Percentiles rank a stretch among this genome's conserved stretches.
Conservation (phyloP, 371 early-diverging fungal species). For the Mortierella sp. region DNA sequence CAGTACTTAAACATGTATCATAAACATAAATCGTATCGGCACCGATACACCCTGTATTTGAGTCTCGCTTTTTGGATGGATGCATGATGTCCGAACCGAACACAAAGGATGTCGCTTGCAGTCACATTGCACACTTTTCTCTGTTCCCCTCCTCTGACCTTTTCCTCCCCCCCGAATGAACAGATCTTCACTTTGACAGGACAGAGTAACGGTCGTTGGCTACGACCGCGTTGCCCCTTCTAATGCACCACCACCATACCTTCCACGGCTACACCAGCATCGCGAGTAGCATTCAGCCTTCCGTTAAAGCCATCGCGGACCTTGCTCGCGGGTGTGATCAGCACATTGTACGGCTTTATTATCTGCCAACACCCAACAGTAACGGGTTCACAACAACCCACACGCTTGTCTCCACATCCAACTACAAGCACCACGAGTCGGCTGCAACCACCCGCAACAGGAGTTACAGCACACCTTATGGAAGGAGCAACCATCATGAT, state of each 20-base stretch:
- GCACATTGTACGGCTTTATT: constrained; percentile 42
- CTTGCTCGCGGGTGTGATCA: constrained; percentile 35
- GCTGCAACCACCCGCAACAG: background rate
- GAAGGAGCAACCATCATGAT: background rate
- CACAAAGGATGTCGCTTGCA: no score
- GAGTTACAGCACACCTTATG: background rate
- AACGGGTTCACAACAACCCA: constrained; percentile 51
- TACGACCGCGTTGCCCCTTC: constrained; percentile 1
- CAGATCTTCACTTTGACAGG: no score
- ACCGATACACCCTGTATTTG: background rate
- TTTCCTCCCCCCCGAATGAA: no score
- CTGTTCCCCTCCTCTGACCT: no score
- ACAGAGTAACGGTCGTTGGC: no score
- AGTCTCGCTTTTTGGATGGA: no score
- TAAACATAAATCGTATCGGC: no score
- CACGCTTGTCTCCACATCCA: constrained; percentile 20
- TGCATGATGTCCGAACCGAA: no score
- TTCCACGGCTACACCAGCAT: background rate
- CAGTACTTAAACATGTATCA: no score
- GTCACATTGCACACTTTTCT: no score
- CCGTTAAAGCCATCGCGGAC: constrained; percentile 33
- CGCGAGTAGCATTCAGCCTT: constrained; percentile 35
- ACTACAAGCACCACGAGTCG: background rate
- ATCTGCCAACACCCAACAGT: constrained; percentile 43
- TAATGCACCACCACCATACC: constrained; percentile 3